phyloP scores from a whole-genome alignment of 306 rosid genomes.

The Medicago lupulina region DNA sequence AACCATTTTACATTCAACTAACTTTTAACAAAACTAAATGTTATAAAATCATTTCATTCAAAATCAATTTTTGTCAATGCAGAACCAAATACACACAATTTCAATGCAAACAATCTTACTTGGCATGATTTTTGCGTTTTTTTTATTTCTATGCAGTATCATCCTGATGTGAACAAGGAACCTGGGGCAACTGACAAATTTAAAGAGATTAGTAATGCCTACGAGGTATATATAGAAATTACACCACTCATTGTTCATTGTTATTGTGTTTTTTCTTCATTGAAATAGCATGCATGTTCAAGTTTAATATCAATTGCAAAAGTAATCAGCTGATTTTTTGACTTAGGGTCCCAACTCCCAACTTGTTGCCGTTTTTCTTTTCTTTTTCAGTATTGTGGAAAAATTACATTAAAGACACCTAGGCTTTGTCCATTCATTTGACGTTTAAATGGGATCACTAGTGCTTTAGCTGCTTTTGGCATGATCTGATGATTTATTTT shows the following conservation, averaged over 20 bases:
- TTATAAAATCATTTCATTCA: no score
- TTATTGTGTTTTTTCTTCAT: constrained; percentile 14
- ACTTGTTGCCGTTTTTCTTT: neutral
- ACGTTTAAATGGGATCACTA: neutral
- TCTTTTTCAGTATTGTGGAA: neutral
- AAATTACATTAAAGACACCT: neutral
- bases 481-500: neutral
- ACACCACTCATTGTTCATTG: constrained; percentile 15
- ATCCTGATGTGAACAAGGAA: constrained; percentile 97
- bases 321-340: neutral
- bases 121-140: constrained; percentile 38
- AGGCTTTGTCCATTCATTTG: constrained; percentile 2
- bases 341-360: constrained; percentile 9
- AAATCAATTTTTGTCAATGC: no score
- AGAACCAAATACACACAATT: no score
- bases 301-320: neutral
- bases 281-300: neutral
- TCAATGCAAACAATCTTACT: no score
- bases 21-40: no score
- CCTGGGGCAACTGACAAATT: constrained; percentile 95
- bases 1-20: no score
- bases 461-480: neutral
- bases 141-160: constrained; percentile 63
- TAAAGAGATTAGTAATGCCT: constrained; percentile 95
- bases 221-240: constrained; percentile 69